phyloP scores from a whole-genome alignment of 2,329 filamentous ascomycete species.

The Alternaria viburni region DNA sequence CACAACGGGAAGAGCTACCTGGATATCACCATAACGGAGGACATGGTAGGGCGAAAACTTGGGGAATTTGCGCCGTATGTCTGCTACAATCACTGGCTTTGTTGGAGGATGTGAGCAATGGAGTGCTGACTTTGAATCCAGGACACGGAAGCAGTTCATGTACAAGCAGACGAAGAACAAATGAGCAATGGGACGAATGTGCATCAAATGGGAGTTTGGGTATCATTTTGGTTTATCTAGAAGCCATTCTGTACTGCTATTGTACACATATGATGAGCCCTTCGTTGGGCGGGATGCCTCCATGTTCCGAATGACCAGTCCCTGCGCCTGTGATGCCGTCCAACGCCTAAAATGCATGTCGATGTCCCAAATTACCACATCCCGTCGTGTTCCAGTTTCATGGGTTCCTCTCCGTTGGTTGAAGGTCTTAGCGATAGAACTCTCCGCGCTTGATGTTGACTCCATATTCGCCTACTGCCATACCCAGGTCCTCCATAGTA shows the following conservation, averaged over 20 bases:
- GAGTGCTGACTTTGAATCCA: constrained; percentile 40
- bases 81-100: not conserved
- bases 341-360: constrained; percentile 38
- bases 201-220: constrained; percentile 45
- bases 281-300: constrained; percentile 17
- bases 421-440: constrained; percentile 76
- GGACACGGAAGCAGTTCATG: constrained; percentile 70
- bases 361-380: not conserved
- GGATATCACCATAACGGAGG: constrained; percentile 84
- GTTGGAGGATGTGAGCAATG: not conserved
- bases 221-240: constrained; percentile 42
- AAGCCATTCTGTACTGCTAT: constrained; percentile 39
- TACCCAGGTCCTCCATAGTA: constrained; percentile 98
- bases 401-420: not conserved
- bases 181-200: constrained; percentile 45
- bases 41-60: constrained; percentile 96
- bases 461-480: constrained; percentile 97
- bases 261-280: constrained; percentile 41
- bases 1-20: constrained; percentile 90
- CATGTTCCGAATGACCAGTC: constrained; percentile 13
- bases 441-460: constrained; percentile 97
- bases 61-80: constrained; percentile 88
- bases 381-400: constrained; percentile 1
- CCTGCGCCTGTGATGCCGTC: constrained; percentile 27
- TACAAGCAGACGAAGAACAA: constrained; percentile 77